Base-by-base conservation (phyloP, 768 basidiomycete species). In the Lentinula raphanica region DNA sequence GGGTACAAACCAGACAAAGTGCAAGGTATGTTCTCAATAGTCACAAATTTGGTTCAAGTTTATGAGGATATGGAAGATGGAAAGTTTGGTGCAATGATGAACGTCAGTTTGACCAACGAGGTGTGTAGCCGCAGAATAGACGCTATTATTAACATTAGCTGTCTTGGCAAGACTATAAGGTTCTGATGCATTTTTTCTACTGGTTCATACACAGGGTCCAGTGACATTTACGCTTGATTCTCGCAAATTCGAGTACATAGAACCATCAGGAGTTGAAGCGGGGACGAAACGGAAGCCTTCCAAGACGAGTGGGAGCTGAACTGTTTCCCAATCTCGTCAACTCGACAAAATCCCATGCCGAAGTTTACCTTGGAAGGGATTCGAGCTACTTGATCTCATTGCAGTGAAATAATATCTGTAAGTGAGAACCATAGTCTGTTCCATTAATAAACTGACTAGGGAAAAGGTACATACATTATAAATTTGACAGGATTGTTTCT, bases 61-160 rank as follows among this genome's bases (percentile, higher is more conserved):
- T 35, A 5, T 39, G 39, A 62, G 36, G 13, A 48, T 45, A 27
- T 40, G 50, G 2, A 60, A 95, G 94, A 98, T 69, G 94, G 94
- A n/a, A 79, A 76, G 63, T 97, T 98, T 67, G 94, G 94, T 31
- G 94, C 94, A 4, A 96, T 96, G 94, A 98, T 98, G 94, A 82
- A 86, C 58, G 92, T 98, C 54, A 83, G 77, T 60, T 71, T 96
- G 57, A 87, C 81, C 21, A 98, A 98, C 68, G 94, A 98, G 76
- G 93, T 91, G 69, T 39, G 76, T 64, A 39, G 35, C 49, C 17
- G n/a, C n/a, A 46, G 53, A 23, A 40, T 39, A 49, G 55, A 32
- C 35, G 55, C 27, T 45, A 45, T 32, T 12, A 23, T 50, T 31
- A 28, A 29, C n/a, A 49, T 19, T 9, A 9, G 11, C 35, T 51